Percentiles rank a stretch among this genome's conserved stretches.
Evolutionary conservation across 2,329 filamentous ascomycete species (phyloP).

Genomic region (Neospermospora avenae): DNA sequence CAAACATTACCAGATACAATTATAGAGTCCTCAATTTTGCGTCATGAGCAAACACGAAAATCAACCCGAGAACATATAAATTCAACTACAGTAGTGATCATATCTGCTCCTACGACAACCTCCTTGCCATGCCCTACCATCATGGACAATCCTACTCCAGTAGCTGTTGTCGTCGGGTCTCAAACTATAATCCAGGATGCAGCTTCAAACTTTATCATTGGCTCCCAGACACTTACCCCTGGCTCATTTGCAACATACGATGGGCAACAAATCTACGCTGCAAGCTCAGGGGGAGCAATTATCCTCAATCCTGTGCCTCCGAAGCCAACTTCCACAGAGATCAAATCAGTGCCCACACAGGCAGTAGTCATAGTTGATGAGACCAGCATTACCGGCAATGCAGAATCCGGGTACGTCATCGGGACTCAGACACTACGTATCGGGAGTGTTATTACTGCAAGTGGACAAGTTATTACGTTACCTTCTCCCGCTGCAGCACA

Average conservation of each 20-base stretch:
- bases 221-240: constrained; percentile 22
- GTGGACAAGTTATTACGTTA: constrained; percentile 25
- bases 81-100: neutral
- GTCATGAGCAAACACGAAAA: neutral
- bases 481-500: constrained; percentile 18
- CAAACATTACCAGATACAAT: neutral
- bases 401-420: constrained; percentile 22
- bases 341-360: neutral
- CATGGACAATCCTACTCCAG: neutral
- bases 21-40: no score
- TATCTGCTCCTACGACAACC: neutral
- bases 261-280: constrained; percentile 26
- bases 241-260: constrained; percentile 26
- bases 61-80: neutral
- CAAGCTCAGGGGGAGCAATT: constrained; percentile 18
- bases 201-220: constrained; percentile 20
- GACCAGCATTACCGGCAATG: constrained; percentile 19
- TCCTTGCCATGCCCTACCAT: neutral
- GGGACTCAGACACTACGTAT: constrained; percentile 27
- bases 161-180: constrained; percentile 18
- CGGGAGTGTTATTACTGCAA: constrained; percentile 26
- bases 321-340: neutral
- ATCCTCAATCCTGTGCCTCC: neutral
- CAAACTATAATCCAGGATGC: constrained; percentile 22
- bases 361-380: constrained; percentile 22